Evolutionary conservation across 768 basidiomycete genomes (phyloP), one percentile per base, ranked within the genome.

Genomic region (Hygrophoropsis aurantiaca): DNA sequence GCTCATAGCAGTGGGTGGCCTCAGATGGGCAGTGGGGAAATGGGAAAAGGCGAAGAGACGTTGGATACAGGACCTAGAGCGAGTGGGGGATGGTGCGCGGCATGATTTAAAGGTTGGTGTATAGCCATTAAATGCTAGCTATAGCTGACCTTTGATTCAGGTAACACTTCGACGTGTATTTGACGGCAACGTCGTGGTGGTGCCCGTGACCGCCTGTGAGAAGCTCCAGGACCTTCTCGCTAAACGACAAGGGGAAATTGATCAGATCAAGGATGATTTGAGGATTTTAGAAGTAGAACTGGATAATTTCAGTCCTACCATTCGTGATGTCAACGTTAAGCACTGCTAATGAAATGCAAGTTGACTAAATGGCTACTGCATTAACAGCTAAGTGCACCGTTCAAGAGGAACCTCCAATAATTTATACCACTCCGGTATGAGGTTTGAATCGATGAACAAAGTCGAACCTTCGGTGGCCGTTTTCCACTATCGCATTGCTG

Each of bases 1-100:
- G 45, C 59, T 91, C 10, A 66, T 74, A 16, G 71, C 74, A 0
- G 59, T 76, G 5, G 55, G 65, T 3, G 75, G 80, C 38, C 50
- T 87, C 34, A 69, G 85, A 34, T 87, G 84, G 82, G 78, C 76
- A 2, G 71, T 85, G 5, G 77, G 79, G 11, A 71, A 70, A 49
- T 90, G 87, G 85, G 85, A 88, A 47, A 78, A 72, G 53, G 80
- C 81, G 3, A 84, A 85, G 61, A 68, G 64, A 46, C 69, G 67
- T 49, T 91, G 87, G 86, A 77, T 78, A 78, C 73, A 77, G 44
- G 86, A 89, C 59, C 85, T 81, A 73, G 58, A 57, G 16, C 72
- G 87, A 40, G 71, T 87, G 3, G 77, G 79, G 5, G 71, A 81
- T 40, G 84, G 87, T 0, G 68, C 87, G 30, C 72, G 75, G 38